Base-by-base conservation (phyloP, 73 alveolate genomes). In the Paramecium sonneborni region DNA sequence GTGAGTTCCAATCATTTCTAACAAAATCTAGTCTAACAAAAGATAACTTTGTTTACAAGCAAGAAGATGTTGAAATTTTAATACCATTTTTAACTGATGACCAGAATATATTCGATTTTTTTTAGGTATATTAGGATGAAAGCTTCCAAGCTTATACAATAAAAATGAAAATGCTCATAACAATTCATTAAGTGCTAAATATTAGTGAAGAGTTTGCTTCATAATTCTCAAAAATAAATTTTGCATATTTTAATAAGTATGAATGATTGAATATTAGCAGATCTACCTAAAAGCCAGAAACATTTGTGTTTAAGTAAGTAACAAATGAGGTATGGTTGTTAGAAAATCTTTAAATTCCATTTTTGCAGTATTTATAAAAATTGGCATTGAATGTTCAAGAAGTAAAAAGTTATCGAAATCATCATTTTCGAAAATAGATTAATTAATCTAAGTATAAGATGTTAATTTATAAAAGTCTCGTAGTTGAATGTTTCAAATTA, bases 11-110 rank as follows among this genome's bases (percentile, higher is more conserved):
- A 62, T 21, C 9, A 21, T 79, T 43, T 21, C 23, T 79, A 23
- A 18, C 41, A 3, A 79, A 79, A 39, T 79, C 76, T 18, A 79
- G 90, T 39, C 18, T 79, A 0, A 43, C 74, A n/a, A 79, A 79
- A 46, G 90, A 79, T 79, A 79, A 79, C 76, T 79, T 30, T 44
- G 90, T 79, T 18, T 79, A 43, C 15, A 79, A 79, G 24, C 72
- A 79, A 34, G 90, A 79, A 23, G 90, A 79, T 79, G 44, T 44
- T 3, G 90, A 79, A 34, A 79, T 23, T 7, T 30, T 79, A 20
- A 46, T 79, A 8, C 90, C 90, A 24, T 79, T 79, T 20, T 6
- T 79, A 41, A 43, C 41, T 21, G 90, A 79, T 38, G 90, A 39
- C 4, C 6, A 46, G 14, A 43, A 79, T 79, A 79, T 79, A 20